Evolutionary conservation across 257 asterid species (phyloP).

Genomic region (Parsonsia alboflavescens): DNA sequence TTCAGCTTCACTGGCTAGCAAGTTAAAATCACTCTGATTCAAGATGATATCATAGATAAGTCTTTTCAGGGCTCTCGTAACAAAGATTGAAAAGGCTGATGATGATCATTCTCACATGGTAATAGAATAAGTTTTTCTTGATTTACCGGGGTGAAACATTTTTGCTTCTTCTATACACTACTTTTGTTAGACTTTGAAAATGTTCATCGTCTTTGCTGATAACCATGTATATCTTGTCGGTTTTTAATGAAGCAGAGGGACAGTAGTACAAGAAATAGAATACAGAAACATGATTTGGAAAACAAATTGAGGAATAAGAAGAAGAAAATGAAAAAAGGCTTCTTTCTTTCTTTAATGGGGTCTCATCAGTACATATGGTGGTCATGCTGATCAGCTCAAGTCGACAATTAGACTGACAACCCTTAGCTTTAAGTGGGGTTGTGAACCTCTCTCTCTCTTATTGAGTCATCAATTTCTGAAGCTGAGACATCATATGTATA

Average conservation of each 20-base stretch:
- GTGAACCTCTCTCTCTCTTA: neutral
- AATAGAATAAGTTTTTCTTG: too few species aligned
- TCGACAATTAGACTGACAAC: constrained; percentile 6
- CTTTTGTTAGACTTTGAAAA: neutral
- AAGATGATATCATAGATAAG: neutral
- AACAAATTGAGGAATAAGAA: neutral
- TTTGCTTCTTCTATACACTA: too few species aligned
- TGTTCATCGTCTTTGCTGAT: neutral
- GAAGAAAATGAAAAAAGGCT: too few species aligned
- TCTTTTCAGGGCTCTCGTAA: neutral
- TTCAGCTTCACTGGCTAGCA: too few species aligned
- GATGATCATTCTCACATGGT: neutral
- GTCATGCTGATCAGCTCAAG: neutral
- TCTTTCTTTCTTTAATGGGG: neutral
- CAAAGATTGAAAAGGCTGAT: neutral
- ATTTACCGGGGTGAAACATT: neutral
- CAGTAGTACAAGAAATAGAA: neutral
- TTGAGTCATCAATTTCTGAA: constrained; percentile 11
- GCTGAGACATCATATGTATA: constrained; percentile 8
- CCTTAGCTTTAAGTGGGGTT: neutral
- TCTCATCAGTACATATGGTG: neutral
- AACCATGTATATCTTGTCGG: neutral
- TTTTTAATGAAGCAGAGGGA: neutral
- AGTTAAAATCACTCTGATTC: neutral
- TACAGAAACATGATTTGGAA: neutral